Conservation (phyloP, 345 rosid species). For the Aethionema arabicum region DNA sequence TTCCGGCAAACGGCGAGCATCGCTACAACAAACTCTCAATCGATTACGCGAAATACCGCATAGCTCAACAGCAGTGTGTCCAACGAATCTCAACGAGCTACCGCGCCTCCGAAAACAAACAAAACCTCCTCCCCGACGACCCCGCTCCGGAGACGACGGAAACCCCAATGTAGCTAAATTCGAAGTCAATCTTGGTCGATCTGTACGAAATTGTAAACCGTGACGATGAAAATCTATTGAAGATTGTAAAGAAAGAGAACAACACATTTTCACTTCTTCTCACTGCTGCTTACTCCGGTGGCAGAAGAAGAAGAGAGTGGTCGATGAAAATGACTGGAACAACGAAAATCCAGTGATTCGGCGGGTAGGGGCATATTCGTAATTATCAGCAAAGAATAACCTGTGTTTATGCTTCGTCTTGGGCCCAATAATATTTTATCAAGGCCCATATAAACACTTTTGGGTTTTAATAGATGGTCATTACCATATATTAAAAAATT, state of each 20-base stretch:
- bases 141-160: slow-evolving; percentile 19
- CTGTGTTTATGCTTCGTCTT: not conserved
- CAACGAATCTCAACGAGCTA: not conserved
- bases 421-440: not conserved
- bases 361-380: slow-evolving; percentile 23
- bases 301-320: slow-evolving; percentile 20
- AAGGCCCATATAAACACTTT: slow-evolving; percentile 11
- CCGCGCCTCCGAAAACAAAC: slow-evolving; percentile 5
- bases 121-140: slow-evolving; percentile 20
- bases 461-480: not conserved
- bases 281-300: slow-evolving; percentile 16
- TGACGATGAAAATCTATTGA: slow-evolving; percentile 14
- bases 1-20: slow-evolving; percentile 42
- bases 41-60: slow-evolving; percentile 33
- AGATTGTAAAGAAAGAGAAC: slow-evolving; percentile 29
- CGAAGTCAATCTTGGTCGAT: slow-evolving; percentile 23
- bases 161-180: slow-evolving; percentile 15
- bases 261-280: slow-evolving; percentile 27
- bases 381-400: not conserved
- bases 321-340: not conserved
- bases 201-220: slow-evolving; percentile 4
- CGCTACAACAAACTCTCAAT: slow-evolving; percentile 49
- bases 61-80: slow-evolving; percentile 18
- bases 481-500: too few relatives aligned
- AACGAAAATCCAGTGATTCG: slow-evolving; percentile 21